Base-by-base conservation (phyloP, 2,329 filamentous ascomycete genomes). In the Fusarium verticillioides region DNA sequence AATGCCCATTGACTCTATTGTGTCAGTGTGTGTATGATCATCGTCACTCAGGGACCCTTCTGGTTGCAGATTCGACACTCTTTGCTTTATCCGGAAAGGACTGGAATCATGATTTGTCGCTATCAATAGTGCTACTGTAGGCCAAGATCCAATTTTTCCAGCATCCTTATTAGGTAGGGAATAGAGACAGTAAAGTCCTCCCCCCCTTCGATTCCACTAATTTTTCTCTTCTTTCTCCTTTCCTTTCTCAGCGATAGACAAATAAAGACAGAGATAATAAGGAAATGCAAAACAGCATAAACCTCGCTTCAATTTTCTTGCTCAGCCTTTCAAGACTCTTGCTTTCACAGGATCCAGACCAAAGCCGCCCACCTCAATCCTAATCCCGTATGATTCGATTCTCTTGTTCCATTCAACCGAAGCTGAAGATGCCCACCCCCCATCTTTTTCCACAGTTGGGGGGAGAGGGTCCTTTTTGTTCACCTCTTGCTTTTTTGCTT, bases 361-460 rank as follows among this genome's bases (percentile, higher is more conserved):
- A 71, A 77, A 77, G 73, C 58, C 69, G 74, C 74, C 74, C 74
- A 74, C 74, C 73, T 75, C 75, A 72, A 78, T 78, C 73, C 65
- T 73, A 66, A 75, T 78, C 73, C 75, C 70, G 69, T 28, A 47
- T 30, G 44, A 47, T 69, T 66, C 57, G 50, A 52, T 70, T 63
- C 39, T 46, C 32, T 68, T 49, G 54, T 70, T 77, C 75, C 74
- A 63, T 77, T 77, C 74, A 72, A 64, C 75, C 75, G 75, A 53
- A 70, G 63, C 69, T 73, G 72, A 70, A 59, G 43, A 47, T 70
- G 40, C 54, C 52, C 70, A 67, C 47, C 56, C 50, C 61, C 60
- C 66, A 39, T 61, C 66, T 43, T 59, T 28, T 52, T 57, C 42
- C 37, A 36, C 39, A 63, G 44, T 19, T 49, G 32, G 32, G 37